Percentiles rank a stretch among this genome's conserved stretches.
phyloP scores from a whole-genome alignment of 1,284 basidiomycete species.

The Apiotrichum akiyoshidainum region DNA sequence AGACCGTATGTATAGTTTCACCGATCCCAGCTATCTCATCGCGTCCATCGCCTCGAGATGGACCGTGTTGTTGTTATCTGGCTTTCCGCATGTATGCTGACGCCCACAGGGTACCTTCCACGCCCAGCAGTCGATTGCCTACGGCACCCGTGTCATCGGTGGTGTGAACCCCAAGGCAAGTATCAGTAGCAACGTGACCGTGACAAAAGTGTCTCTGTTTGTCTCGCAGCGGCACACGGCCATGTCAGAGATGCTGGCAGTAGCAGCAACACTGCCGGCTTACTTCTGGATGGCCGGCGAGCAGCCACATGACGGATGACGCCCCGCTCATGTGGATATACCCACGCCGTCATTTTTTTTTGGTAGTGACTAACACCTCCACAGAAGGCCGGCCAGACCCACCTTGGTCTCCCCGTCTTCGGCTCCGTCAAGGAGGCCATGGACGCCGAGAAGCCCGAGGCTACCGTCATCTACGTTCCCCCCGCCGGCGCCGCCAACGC shows the following conservation, averaged over 20 bases:
- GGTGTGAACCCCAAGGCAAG: constrained; percentile 83
- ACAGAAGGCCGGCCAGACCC: constrained; percentile 86
- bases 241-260: too few relatives aligned
- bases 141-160: constrained; percentile 89
- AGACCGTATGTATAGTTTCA: constrained; percentile 67
- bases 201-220: background rate
- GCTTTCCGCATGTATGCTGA: constrained; percentile 1
- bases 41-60: background rate
- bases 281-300: too few relatives aligned
- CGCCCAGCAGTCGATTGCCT: constrained; percentile 86
- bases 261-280: background rate
- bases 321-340: background rate
- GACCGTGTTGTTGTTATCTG: background rate
- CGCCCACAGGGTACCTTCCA: constrained; percentile 86
- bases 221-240: background rate
- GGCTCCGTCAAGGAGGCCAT: constrained; percentile 90
- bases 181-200: constrained; percentile 2
- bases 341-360: too few relatives aligned
- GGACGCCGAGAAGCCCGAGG: constrained; percentile 76
- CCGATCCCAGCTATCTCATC: constrained; percentile 6
- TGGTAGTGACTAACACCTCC: constrained; percentile 9
- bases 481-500: constrained; percentile 89
- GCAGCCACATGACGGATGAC: background rate
- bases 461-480: constrained; percentile 92
- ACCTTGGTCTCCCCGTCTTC: constrained; percentile 93